These are phyloP conservation scores for Scenedesmus sp. DNA, from an alignment of 163 green algal genomes.

Conservation along the genomic window DNA sequence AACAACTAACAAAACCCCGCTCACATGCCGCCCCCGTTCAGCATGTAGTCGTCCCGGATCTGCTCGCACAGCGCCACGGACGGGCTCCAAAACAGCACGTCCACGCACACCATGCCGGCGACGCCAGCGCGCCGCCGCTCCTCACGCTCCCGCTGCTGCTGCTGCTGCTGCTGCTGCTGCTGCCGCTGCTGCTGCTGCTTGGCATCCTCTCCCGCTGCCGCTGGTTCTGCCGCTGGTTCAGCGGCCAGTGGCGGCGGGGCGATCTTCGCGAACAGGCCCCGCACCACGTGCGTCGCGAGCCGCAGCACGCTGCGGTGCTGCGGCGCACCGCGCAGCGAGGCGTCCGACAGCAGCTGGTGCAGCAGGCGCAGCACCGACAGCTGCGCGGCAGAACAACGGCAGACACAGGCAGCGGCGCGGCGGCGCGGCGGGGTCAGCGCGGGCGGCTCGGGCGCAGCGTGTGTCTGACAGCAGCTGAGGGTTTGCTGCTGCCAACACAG, in stretches of 20 bases:
- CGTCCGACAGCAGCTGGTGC: slow-evolving; percentile 78
- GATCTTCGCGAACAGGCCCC: slow-evolving; percentile 73
- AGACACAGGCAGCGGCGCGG: no score
- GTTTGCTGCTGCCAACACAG: no score
- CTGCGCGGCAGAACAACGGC: slow-evolving; percentile 59
- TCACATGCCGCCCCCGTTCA: neutral
- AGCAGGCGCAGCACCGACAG: slow-evolving; percentile 86
- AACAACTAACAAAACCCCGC: neutral
- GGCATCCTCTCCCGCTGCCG: neutral
- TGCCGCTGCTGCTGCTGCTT: neutral
- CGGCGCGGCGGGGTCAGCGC: no score
- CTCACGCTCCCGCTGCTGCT: slow-evolving; percentile 14
- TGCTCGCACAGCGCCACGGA: slow-evolving; percentile 57
- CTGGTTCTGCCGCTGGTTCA: slow-evolving; percentile 5
- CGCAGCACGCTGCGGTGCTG: slow-evolving; percentile 64
- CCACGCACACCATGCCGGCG: slow-evolving; percentile 77
- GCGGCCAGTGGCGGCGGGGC: neutral
- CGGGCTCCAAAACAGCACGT: slow-evolving; percentile 91
- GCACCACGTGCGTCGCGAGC: slow-evolving; percentile 67
- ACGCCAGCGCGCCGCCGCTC: slow-evolving; percentile 61
- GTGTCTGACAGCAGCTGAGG: no score
- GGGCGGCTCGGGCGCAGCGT: no score
- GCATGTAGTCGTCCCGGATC: slow-evolving; percentile 81
- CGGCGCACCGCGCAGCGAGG: slow-evolving; percentile 56
- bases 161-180: slow-evolving; percentile 22